Base-by-base conservation (phyloP, 306 rosid genomes). In the Dalbergia oliveri region DNA sequence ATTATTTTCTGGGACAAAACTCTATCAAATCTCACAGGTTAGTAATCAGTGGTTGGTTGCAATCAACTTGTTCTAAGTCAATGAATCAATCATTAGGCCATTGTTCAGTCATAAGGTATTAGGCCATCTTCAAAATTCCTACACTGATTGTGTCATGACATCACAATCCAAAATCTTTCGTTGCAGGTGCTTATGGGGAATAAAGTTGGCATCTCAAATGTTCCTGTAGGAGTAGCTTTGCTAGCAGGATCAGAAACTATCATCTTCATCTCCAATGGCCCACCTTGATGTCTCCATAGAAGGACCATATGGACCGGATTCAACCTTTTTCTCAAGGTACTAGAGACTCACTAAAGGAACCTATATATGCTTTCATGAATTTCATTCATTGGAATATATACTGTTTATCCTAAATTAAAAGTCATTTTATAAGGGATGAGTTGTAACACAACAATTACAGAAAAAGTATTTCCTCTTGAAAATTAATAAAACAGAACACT, bases 171-270 rank as follows among this genome's bases (percentile, higher is more conserved):
- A 26, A 54, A 58, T 50, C 61, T 70, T 70, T 26, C 31, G n/a
- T 34, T 72, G 81, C 82, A 91, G 91, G 72, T 86, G 80, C 65
- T 89, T 11, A 76, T 66, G 53, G 89, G 96, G 93, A 41, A 47
- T 74, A 83, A 81, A 77, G 54, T 79, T 73, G 90, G 93, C 3
- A 44, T 84, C 41, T 88, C 90, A 80, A 89, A 87, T 78, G 69
- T 87, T 75, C 91, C 93, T 11, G 96, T 89, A 78, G 96, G 75
- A 66, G 56, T 86, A 23, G 71, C 96, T 47, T 60, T 89, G 58
- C 83, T 89, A 0, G 39, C 88, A 21, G 90, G 93, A 72, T 75
- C 75, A 89, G 69, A 82, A 70, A 13, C 68, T 87, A 14, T 86
- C 88, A 72, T 74, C 87, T 54, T 54, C 83, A 33, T 39, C 82